Evolutionary conservation across 306 rosid species (phyloP).

Genomic region (Trifolium fragiferum): DNA sequence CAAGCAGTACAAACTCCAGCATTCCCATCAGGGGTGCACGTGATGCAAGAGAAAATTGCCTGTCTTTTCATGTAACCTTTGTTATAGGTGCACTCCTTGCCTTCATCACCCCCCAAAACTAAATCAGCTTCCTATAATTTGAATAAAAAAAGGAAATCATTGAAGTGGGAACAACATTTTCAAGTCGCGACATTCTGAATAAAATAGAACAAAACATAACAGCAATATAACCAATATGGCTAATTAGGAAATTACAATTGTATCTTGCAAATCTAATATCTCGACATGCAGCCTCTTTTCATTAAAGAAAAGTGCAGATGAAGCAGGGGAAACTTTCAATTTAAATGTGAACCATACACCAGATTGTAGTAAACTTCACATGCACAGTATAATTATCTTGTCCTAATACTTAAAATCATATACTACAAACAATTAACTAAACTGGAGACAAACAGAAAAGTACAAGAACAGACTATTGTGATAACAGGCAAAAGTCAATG

Average conservation of each 20-base stretch:
- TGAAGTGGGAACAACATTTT: conserved; percentile 1
- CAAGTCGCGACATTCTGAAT: conserved; percentile 17
- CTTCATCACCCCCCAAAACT: conserved; percentile 97
- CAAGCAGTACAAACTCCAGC: conserved; percentile 99
- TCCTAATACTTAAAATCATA: not conserved
- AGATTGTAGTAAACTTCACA: not conserved
- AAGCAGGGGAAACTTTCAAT: not conserved
- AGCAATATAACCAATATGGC: conserved; percentile 14
- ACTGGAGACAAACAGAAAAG: conserved; percentile 7
- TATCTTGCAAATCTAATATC: conserved; percentile 21
- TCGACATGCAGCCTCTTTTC: conserved; percentile 20
- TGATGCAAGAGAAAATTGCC: conserved; percentile 95
- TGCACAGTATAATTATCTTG: not conserved
- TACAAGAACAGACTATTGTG: conserved; percentile 10
- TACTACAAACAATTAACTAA: conserved; percentile 6
- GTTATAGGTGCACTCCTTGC: conserved; percentile 91
- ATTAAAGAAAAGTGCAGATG: conserved; percentile 11
- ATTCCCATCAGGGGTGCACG: conserved; percentile 94
- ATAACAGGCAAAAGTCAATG: not conserved
- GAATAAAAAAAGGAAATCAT: conserved; percentile 20
- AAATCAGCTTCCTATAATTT: conserved; percentile 80
- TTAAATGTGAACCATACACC: not conserved
- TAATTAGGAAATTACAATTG: conserved; percentile 5
- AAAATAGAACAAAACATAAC: not conserved
- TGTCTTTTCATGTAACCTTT: conserved; percentile 97